Evolutionary conservation across 768 basidiomycete species (phyloP).

Genomic region (Amylocystis lapponica): DNA sequence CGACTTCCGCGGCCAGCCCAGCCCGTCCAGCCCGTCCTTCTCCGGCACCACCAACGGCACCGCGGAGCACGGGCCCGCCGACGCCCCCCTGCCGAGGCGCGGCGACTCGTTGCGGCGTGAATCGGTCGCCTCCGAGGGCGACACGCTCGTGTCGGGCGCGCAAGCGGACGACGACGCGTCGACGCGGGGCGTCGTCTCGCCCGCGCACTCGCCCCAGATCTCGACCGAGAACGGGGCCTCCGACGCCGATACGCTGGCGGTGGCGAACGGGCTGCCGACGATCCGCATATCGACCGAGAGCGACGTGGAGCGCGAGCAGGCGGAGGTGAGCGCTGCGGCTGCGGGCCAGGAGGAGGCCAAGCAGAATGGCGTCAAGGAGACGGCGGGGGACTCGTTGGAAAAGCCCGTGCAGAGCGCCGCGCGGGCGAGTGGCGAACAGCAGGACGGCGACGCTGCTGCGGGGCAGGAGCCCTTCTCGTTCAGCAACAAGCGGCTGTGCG

Average conservation of each 20-base stretch:
- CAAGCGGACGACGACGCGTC: constrained; percentile 65
- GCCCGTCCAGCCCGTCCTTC: constrained; percentile 11
- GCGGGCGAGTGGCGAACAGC: constrained; percentile 20
- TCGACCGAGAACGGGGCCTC: constrained; percentile 16
- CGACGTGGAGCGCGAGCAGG: constrained; percentile 34
- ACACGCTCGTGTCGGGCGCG: constrained; percentile 23
- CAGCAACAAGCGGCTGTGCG: constrained; percentile 93
- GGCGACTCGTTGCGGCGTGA: constrained; percentile 11
- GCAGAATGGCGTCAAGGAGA: constrained; percentile 22
- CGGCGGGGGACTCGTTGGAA: constrained; percentile 28
- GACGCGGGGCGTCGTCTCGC: constrained; percentile 53
- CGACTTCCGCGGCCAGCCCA: constrained; percentile 44
- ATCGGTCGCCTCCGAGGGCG: constrained; percentile 11
- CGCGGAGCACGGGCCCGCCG: constrained; percentile 52
- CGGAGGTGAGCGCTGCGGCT: constrained; percentile 39
- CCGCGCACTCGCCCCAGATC: constrained; percentile 20
- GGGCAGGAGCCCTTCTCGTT: constrained; percentile 76
- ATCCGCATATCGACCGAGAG: constrained; percentile 57
- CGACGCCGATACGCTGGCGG: constrained; percentile 20
- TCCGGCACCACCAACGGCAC: constrained; percentile 18
- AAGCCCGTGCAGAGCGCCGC: constrained; percentile 40
- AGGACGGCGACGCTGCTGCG: constrained; percentile 16
- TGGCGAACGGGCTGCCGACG: constrained; percentile 40
- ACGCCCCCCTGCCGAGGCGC: constrained; percentile 11
- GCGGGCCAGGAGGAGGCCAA: constrained; percentile 37